Base-by-base conservation (phyloP, 495 filamentous ascomycete species). In the Pseudotulostoma volvatum region DNA sequence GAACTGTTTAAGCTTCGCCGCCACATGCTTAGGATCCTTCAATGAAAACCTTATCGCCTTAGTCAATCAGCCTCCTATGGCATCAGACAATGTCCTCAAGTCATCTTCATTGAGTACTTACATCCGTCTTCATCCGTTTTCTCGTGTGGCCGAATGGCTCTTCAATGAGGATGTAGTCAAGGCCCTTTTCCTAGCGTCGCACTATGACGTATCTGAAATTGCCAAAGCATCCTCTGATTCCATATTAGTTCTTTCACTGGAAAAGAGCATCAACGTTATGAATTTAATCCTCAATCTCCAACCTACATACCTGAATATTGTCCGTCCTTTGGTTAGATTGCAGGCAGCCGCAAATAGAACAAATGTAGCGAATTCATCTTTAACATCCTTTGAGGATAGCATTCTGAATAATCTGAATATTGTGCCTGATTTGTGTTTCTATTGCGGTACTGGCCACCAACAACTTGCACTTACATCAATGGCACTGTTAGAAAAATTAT, bases 71-170 rank as follows among this genome's bases (percentile, higher is more conserved):
- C 76, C 82, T 1, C 77, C 72, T 38, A 56, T 86, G 7, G 53
- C 70, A 17, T 73, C 92, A 4, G 87, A 95, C 55, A 48, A 67
- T 11, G 73, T 76, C 4, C 77, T 88, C 42, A 67, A 73, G 32
- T 63, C 80, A 20, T 77, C 76, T 2, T 78, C 76, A 14, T 57
- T 96, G 18, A 66, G 73, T 34, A 66, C 66, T 11, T 99, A 99
- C 47, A 70, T 84, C 39, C 71, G 76, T 4, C 67, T 94, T 17
- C 90, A 99, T 59, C 85, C 90, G 7, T 95, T 94, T 47, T 75
- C 81, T 14, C 74, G 90, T 28, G 81, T 86, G 16, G 90, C 93
- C 75, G 92, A 96, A 54, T 96, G 92, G 83, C 68, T 96, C 54
- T 94, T 93, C 52, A 93, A 93, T 47, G 83, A 90, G 45, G 84